These are phyloP conservation scores for Dactylellina parvicollis DNA, from an alignment of 2,329 filamentous ascomycete genomes.

Conservation along the genomic window DNA sequence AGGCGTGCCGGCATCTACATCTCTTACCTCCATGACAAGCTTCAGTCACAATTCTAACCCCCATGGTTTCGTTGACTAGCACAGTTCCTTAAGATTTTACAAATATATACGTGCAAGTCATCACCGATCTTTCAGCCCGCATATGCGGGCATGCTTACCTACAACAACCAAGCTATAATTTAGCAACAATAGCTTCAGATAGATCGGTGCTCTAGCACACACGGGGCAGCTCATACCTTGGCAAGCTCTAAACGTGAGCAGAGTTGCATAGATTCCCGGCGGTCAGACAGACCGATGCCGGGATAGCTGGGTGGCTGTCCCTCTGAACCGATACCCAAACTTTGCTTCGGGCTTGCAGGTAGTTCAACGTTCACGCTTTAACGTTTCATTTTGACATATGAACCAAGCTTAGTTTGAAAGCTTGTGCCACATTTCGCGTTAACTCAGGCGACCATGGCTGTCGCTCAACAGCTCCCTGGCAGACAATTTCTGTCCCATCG, in stretches of 20 bases:
- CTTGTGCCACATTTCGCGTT: constrained; percentile 12
- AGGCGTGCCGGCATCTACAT: not conserved
- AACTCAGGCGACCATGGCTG: not conserved
- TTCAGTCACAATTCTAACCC: constrained; percentile 29
- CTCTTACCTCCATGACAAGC: constrained; percentile 18
- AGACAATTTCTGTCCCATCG: constrained; percentile 2
- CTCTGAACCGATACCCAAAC: constrained; percentile 8
- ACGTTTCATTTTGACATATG: constrained; percentile 43
- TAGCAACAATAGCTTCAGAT: constrained; percentile 19
- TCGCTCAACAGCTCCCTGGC: not conserved
- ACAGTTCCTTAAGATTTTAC: not conserved
- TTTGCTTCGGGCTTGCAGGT: constrained; percentile 16
- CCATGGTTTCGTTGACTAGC: constrained; percentile 31
- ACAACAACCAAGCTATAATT: constrained; percentile 20
- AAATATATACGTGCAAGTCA: too few species aligned
- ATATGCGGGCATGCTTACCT: constrained; percentile 18
- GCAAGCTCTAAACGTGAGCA: constrained; percentile 7
- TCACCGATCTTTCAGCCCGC: constrained; percentile 14
- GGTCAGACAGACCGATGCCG: not conserved
- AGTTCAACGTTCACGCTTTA: constrained; percentile 15
- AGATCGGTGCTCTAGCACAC: constrained; percentile 10
- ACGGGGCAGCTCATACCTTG: constrained; percentile 19
- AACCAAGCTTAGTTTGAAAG: constrained; percentile 11
- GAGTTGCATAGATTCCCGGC: not conserved
- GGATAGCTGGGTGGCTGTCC: not conserved